These are phyloP conservation scores for Xylariaceae sp. DNA, from an alignment of 2,329 filamentous ascomycete genomes.

Conservation along the genomic window DNA sequence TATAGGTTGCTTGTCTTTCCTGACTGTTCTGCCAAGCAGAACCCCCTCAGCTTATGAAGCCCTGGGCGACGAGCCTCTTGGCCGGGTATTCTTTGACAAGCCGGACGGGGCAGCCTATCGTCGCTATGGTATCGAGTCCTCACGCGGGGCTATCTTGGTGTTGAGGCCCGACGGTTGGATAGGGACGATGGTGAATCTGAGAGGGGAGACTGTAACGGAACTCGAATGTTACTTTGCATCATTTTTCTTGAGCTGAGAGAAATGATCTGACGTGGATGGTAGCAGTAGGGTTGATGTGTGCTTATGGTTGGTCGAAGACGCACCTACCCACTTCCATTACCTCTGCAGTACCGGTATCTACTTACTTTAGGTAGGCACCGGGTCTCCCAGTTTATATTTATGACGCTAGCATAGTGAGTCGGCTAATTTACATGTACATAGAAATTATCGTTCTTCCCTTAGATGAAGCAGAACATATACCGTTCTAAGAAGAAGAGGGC, in stretches of 20 bases:
- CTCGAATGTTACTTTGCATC: conserved; percentile 15
- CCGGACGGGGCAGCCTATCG: conserved; percentile 9
- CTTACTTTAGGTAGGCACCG: too few relatives aligned
- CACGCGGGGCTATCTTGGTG: conserved; percentile 15
- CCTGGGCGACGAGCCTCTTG: conserved; percentile 11
- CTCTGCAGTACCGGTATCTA: too few relatives aligned
- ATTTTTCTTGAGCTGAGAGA: conserved; percentile 5
- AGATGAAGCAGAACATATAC: too few relatives aligned
- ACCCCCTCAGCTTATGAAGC: conserved; percentile 14
- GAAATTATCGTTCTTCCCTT: too few relatives aligned
- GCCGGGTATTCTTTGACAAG: conserved; percentile 16
- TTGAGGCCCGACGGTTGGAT: conserved; percentile 25
- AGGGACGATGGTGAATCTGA: conserved; percentile 9
- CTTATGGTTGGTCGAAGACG: too few relatives aligned
- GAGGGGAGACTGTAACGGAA: background rate
- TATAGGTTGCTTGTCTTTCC: conserved; percentile 10
- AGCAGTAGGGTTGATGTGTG: too few relatives aligned
- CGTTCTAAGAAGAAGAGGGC: too few relatives aligned
- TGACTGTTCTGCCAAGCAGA: conserved; percentile 17
- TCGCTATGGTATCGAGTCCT: conserved; percentile 13
- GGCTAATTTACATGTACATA: too few relatives aligned
- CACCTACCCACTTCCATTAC: too few relatives aligned
- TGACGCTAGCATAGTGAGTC: too few relatives aligned
- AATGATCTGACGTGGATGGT: too few relatives aligned
- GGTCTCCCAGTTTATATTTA: too few relatives aligned